Base-by-base conservation (phyloP, 2,329 filamentous ascomycete genomes). In the Neocucurbitaria cava region DNA sequence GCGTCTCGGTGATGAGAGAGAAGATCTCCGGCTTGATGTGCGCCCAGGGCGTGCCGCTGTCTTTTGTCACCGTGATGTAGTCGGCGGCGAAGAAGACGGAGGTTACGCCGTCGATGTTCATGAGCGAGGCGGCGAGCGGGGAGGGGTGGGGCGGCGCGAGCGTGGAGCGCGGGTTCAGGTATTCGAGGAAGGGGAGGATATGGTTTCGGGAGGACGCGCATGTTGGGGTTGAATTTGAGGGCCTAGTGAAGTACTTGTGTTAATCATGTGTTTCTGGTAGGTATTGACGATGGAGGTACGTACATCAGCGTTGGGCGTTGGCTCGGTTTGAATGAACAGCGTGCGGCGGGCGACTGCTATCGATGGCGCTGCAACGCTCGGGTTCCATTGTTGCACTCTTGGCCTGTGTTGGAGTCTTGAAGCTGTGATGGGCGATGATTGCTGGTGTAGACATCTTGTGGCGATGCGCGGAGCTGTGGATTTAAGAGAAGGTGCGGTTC, bases 281-380 rank as follows among this genome's bases (percentile, higher is more conserved):
- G 4, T 28, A 21, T 9, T 39, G 26, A n/a, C 8, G 18, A n/a
- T n/a, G n/a, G 3, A 20, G 5, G 17, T 18, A 18, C 78, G 66
- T 72, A 86, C 93, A 80, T 98, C 92, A n/a, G 87, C 83, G 78
- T 99, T 99, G 23, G 95, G 95, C 1, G 95, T 99, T 62, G 85
- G 86, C 73, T 98, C 94, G 5, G 94, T 98, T 79, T 99, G 95
- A 72, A 99, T 99, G 81, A 98, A 99, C 77, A 99, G 96, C 21
- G 87, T 92, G 61, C 94, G 88, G 44, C 71, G 66, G 28, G 63
- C 56, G 20, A 67, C 48, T 10, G 57, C 51, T 20, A 56, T 48
- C 13, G 51, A 57, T 3, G 64, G 55, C 1, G 48, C 42, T 28
- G 54, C 42, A 21, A 60, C 36, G 6, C 48, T 59, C 26, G 59